These are phyloP conservation scores for Teunomyces panamensis DNA, from an alignment of 805 yeast genomes.

Conservation along the genomic window DNA sequence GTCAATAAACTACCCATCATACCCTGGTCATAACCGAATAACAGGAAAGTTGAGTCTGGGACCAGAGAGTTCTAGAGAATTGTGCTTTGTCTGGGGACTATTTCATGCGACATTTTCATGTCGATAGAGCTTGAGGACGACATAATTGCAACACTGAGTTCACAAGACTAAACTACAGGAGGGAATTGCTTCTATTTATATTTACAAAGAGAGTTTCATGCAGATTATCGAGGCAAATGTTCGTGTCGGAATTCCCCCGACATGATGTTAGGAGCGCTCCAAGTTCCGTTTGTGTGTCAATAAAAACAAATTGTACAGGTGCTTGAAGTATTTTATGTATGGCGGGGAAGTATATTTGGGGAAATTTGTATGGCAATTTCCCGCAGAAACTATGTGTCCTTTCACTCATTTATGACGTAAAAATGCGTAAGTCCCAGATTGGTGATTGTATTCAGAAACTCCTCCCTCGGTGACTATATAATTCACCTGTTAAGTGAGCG, in stretches of 20 bases:
- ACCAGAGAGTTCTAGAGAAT: slow-evolving; percentile 7
- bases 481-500: too few relatives aligned
- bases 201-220: neutral
- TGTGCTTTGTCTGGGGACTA: slow-evolving; percentile 3
- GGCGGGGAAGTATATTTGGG: neutral
- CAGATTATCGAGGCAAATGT: neutral
- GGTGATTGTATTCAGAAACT: too few relatives aligned
- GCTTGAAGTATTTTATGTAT: neutral
- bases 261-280: too few relatives aligned
- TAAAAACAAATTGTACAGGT: neutral
- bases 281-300: neutral
- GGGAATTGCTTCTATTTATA: neutral
- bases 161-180: too few relatives aligned
- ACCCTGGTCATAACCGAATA: slow-evolving; percentile 45
- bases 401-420: neutral
- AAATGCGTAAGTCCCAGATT: neutral
- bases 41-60: slow-evolving; percentile 11
- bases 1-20: slow-evolving; percentile 32
- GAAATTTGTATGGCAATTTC: neutral
- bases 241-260: too few relatives aligned
- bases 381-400: neutral
- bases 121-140: neutral
- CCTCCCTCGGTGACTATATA: too few relatives aligned
- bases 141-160: neutral
- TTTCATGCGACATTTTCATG: neutral